Percentiles rank a stretch among this genome's conserved stretches.
These are phyloP conservation scores for Leishmania lainsoni DNA, from an alignment of 208 protist genomes.

Conservation along the genomic window DNA sequence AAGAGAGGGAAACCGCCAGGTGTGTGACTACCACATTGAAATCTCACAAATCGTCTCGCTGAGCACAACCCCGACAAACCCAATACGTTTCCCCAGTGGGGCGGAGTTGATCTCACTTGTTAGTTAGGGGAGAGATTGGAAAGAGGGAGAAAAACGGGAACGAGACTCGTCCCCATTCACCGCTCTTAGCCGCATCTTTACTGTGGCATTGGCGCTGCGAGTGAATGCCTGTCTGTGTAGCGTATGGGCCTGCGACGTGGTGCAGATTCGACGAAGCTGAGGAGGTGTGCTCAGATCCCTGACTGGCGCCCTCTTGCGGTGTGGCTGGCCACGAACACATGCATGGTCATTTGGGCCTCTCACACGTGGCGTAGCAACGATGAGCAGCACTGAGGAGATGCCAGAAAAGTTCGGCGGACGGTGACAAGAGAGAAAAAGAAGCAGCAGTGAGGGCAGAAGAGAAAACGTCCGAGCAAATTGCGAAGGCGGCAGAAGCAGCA, in stretches of 20 bases:
- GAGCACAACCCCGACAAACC: not conserved
- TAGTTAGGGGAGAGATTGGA: conserved; percentile 1
- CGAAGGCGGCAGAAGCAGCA: not conserved
- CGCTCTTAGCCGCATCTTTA: not conserved
- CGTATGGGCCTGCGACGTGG: not conserved
- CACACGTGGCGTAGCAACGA: not conserved
- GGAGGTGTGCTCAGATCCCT: not conserved
- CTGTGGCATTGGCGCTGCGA: not conserved
- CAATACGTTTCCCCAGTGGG: not conserved
- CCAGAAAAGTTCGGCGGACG: not conserved
- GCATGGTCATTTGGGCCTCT: not conserved
- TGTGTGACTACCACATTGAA: not conserved
- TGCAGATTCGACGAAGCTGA: not conserved
- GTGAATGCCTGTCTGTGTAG: not conserved
- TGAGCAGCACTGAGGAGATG: not conserved
- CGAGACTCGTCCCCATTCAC: not conserved
- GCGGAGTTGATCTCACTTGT: not conserved
- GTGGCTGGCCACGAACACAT: not conserved
- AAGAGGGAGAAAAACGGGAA: not conserved
- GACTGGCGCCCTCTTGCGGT: not conserved
- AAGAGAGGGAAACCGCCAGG: not conserved
- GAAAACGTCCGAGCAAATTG: not conserved
- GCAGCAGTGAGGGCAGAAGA: not conserved
- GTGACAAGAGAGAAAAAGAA: not conserved
- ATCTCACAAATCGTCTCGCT: not conserved